Conservation (phyloP, 176 grass and related monocot genomes). For the Aegilops speltoides region DNA sequence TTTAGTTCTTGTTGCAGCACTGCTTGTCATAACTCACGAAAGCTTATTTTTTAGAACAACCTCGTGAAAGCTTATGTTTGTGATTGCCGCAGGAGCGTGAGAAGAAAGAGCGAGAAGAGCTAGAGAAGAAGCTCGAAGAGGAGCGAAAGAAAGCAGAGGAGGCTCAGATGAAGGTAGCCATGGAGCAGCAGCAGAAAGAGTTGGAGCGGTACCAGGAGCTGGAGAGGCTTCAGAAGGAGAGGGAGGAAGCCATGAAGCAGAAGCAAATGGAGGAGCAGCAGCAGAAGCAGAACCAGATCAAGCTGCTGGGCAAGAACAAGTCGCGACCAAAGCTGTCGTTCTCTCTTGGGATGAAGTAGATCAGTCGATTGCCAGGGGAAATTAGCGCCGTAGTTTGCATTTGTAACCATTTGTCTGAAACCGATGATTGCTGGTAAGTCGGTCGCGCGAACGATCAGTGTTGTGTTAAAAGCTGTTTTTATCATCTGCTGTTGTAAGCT, state of each 20-base stretch:
- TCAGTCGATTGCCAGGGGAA: not conserved
- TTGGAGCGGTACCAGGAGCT: conserved; percentile 91
- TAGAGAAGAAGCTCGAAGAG: conserved; percentile 86
- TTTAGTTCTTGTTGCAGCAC: not conserved
- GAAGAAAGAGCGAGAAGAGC: conserved; percentile 70
- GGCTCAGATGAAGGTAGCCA: conserved; percentile 70
- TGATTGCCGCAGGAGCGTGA: conserved; percentile 62
- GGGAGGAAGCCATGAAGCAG: conserved; percentile 82
- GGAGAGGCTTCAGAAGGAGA: conserved; percentile 81
- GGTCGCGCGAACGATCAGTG: not conserved
- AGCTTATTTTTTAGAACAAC: not conserved
- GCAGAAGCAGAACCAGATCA: conserved; percentile 87
- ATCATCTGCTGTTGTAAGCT: not conserved
- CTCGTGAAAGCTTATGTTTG: not conserved
- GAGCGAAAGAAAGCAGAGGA: conserved; percentile 85
- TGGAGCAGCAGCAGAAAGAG: conserved; percentile 90
- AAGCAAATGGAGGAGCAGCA: conserved; percentile 89
- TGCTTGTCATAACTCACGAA: not conserved
- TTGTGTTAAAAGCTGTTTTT: not conserved
- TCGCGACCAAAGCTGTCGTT: conserved; percentile 88
- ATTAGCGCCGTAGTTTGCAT: conserved; percentile 16
- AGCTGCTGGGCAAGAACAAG: conserved; percentile 94
- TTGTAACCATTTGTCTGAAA: conserved; percentile 20
- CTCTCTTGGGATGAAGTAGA: conserved; percentile 78
- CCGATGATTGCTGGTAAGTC: not conserved